These are phyloP conservation scores for Pinus taeda DNA, from an alignment of 75 land plant species.

Conservation along the genomic window DNA sequence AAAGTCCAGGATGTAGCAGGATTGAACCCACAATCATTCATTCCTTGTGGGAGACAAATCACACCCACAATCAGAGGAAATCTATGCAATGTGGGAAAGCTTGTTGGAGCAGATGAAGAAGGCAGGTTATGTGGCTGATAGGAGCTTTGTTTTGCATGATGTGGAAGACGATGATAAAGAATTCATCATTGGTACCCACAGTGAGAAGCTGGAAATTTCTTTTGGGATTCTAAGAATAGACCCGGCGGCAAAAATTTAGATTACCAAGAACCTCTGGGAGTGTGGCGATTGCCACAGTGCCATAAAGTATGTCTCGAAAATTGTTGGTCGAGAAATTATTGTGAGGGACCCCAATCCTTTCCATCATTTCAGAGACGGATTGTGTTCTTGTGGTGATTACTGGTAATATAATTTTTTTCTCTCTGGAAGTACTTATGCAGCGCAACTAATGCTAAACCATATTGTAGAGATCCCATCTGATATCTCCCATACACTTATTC, in stretches of 20 bases:
- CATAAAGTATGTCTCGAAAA: conserved; percentile 10
- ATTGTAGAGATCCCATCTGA: no score
- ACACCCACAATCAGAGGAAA: no score
- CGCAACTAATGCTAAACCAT: no score
- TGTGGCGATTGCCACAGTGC: conserved; percentile 15
- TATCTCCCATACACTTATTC: no score
- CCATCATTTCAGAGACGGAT: conserved; percentile 10
- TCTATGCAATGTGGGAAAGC: no score
- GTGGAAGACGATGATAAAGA: neutral
- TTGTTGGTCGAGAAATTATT: conserved; percentile 8
- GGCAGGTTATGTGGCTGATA: no score
- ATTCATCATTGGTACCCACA: conserved; percentile 7
- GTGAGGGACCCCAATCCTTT: conserved; percentile 11
- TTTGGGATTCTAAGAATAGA: conserved; percentile 5
- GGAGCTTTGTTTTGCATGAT: no score
- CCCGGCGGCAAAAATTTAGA: neutral
- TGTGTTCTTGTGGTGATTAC: conserved; percentile 18
- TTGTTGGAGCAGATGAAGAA: no score
- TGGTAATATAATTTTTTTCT: neutral
- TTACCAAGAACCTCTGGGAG: conserved; percentile 9
- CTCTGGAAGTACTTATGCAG: no score
- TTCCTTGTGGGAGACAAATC: no score
- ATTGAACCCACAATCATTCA: no score
- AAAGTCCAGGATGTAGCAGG: conserved; percentile 27
- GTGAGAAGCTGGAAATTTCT: conserved; percentile 22